A percentile compares a stretch with the other conserved stretches of the same genome.
Conservation (phyloP, 2,329 filamentous ascomycete species). For the Orbilia oligospora region DNA sequence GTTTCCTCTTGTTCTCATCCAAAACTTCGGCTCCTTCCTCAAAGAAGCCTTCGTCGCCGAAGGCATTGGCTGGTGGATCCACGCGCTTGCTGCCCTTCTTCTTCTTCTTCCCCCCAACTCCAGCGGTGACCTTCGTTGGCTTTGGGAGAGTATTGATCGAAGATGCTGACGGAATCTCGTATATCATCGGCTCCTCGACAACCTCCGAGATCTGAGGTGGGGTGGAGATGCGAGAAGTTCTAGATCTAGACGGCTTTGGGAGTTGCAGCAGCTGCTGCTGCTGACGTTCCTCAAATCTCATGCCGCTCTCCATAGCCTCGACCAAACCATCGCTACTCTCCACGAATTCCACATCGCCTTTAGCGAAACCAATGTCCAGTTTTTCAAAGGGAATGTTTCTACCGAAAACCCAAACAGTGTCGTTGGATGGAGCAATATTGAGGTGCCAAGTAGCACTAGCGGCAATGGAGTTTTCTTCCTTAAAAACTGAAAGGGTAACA, state of each 20-base stretch:
- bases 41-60: slow-evolving; percentile 83
- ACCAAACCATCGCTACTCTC: slow-evolving; percentile 66
- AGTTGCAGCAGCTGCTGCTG: slow-evolving; percentile 11
- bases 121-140: slow-evolving; percentile 72
- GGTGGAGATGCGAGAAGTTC: slow-evolving; percentile 38
- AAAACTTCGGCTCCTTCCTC: slow-evolving; percentile 93
- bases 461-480: slow-evolving; percentile 64
- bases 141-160: slow-evolving; percentile 73
- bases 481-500: slow-evolving; percentile 81
- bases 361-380: slow-evolving; percentile 68
- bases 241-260: slow-evolving; percentile 11
- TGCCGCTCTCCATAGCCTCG: slow-evolving; percentile 70
- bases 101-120: slow-evolving; percentile 69
- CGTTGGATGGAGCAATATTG: slow-evolving; percentile 62
- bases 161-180: slow-evolving; percentile 74
- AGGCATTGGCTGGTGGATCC: slow-evolving; percentile 67
- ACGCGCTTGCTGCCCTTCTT: slow-evolving; percentile 76
- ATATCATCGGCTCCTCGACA: slow-evolving; percentile 69
- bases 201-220: slow-evolving; percentile 72
- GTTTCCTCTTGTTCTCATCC: slow-evolving; percentile 68
- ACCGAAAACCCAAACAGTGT: slow-evolving; percentile 72
- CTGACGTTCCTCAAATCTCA: slow-evolving; percentile 64
- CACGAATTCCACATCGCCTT: slow-evolving; percentile 67
- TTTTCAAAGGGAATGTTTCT: slow-evolving; percentile 70
- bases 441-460: slow-evolving; percentile 60